These are phyloP conservation scores for Pachysolen tannophilus DNA, from an alignment of 805 yeast species.

Conservation along the genomic window DNA sequence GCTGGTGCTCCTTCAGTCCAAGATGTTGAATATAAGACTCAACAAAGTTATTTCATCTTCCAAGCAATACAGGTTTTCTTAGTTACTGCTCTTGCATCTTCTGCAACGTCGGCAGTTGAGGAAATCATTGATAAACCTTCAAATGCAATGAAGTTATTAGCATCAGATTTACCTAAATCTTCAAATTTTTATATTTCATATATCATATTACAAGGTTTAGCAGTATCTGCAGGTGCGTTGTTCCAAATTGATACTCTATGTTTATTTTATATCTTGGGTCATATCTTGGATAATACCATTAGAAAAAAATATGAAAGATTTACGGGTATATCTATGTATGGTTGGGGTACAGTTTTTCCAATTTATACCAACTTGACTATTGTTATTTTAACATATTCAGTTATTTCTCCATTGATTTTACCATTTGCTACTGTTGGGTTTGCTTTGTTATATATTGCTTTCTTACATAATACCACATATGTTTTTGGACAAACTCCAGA, in stretches of 20 bases:
- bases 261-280: constrained; percentile 51
- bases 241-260: constrained; percentile 55
- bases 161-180: constrained; percentile 64
- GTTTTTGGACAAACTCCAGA: constrained; percentile 63
- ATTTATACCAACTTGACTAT: constrained; percentile 63
- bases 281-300: constrained; percentile 50
- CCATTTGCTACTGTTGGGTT: constrained; percentile 69
- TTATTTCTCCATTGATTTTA: constrained; percentile 78
- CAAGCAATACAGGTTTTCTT: constrained; percentile 66
- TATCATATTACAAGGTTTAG: constrained; percentile 59
- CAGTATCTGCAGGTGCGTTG: constrained; percentile 56
- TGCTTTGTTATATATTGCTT: constrained; percentile 65
- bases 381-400: constrained; percentile 57
- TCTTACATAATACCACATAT: constrained; percentile 69
- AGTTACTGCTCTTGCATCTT: constrained; percentile 63
- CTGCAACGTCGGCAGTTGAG: constrained; percentile 62
- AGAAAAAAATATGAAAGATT: constrained; percentile 63
- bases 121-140: constrained; percentile 53
- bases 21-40: constrained; percentile 54
- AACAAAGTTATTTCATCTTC: constrained; percentile 60
- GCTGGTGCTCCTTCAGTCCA: constrained; percentile 53
- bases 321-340: constrained; percentile 38
- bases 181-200: constrained; percentile 69
- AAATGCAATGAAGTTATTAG: constrained; percentile 47
- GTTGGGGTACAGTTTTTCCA: constrained; percentile 80